Base-by-base conservation (phyloP, 2,329 filamentous ascomycete species). In the Cercospora nicotianae region DNA sequence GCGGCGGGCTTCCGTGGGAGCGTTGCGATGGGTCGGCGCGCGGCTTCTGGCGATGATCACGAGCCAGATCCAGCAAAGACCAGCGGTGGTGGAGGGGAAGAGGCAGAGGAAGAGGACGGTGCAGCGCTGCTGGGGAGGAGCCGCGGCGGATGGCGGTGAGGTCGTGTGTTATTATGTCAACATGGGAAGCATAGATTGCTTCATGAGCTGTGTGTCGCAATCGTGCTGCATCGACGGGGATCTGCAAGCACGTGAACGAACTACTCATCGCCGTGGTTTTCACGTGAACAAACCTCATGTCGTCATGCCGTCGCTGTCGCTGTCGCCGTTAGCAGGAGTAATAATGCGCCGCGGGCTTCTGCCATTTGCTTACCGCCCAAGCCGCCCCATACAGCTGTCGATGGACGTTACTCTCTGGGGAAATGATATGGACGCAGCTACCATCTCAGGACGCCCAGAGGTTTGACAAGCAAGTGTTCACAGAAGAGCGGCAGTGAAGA, bases 131-230 rank as follows among this genome's bases (percentile, higher is more conserved):
- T 42, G 53, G 28, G n/a, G 30, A 31, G 53, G 4, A n/a, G 53
- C 28, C 12, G 26, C 23, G n/a, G 48, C 48, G 13, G 48, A 53
- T 53, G 48, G 48, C 48, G 48, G 48, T 53, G 48, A 53, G 48
- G 48, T 53, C 48, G 53, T 31, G 9, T 58, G 53, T 58, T 20
- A 26, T 58, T n/a, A 6, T 28, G 55, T 58, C 26, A 30, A 58
- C 36, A n/a, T 23, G 45, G 36, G 33, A 57, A 64, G 51, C 30
- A 36, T 55, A 64, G 33, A 16, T 51, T 53, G 33, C 36, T 31
- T 31, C 58, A 16, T 20, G 58, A 13, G 42, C 60, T 62, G 60
- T 48, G 42, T 62, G 53, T 58, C 53, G 53, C 53, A 23, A 31
- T 28, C 23, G 12, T 58, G 53, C 26, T 31, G 26, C 53, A 30